These are phyloP conservation scores for Sicyos edulis DNA, from an alignment of 306 rosid genomes.

Conservation along the genomic window DNA sequence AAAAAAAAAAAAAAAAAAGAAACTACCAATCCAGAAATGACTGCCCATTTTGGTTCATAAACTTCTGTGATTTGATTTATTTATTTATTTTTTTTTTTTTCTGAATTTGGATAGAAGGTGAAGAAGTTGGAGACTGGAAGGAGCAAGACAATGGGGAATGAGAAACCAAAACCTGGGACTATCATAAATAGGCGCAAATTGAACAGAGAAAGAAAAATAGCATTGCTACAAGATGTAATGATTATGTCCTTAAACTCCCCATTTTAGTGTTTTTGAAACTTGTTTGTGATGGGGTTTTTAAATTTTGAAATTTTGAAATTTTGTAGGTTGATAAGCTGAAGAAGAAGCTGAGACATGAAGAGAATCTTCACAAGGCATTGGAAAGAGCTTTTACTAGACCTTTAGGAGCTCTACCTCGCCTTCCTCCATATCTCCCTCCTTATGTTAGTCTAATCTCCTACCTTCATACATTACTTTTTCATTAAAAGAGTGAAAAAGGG, in stretches of 20 bases:
- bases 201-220: conserved; percentile 68
- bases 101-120: conserved; percentile 46
- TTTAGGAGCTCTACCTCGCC: conserved; percentile 90
- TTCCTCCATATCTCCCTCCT: conserved; percentile 97
- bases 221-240: conserved; percentile 73
- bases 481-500: neutral
- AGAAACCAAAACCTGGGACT: conserved; percentile 32
- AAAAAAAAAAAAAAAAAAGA: too few species aligned
- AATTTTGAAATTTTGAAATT: conserved; percentile 16
- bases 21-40: neutral
- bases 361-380: conserved; percentile 83
- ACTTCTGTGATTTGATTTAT: neutral
- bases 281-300: conserved; percentile 9
- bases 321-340: conserved; percentile 80
- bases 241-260: conserved; percentile 21
- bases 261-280: neutral
- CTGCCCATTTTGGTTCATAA: neutral
- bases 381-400: conserved; percentile 93
- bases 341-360: conserved; percentile 94
- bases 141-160: conserved; percentile 39
- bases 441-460: conserved; percentile 38
- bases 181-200: conserved; percentile 54
- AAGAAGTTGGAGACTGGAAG: conserved; percentile 61
- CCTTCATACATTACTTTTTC: neutral
- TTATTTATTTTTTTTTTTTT: conserved; percentile 20